Percentiles rank a stretch among this genome's conserved stretches.
These are phyloP conservation scores for Maudiozyma turicensis DNA, from an alignment of 805 yeast genomes.

Conservation along the genomic window DNA sequence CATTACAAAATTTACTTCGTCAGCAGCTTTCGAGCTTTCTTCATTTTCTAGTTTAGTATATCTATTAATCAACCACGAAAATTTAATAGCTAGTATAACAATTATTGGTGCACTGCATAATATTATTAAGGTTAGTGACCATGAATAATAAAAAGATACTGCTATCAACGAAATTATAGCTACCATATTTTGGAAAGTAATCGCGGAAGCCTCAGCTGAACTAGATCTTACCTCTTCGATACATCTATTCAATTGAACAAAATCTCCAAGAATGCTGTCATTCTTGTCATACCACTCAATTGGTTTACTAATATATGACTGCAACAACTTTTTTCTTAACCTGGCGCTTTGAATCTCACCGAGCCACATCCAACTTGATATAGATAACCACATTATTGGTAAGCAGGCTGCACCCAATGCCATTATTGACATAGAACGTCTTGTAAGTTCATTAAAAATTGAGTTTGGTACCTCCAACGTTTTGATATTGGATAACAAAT, in stretches of 20 bases:
- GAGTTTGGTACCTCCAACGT: slow-evolving; percentile 33
- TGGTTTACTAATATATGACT: slow-evolving; percentile 35
- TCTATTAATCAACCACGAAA: slow-evolving; percentile 43
- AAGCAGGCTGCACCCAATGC: slow-evolving; percentile 39
- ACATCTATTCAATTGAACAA: slow-evolving; percentile 59
- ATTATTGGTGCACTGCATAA: slow-evolving; percentile 68
- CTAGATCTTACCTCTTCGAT: slow-evolving; percentile 65
- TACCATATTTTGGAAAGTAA: slow-evolving; percentile 43
- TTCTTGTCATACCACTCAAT: slow-evolving; percentile 56
- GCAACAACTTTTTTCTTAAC: slow-evolving; percentile 40
- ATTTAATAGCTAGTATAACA: slow-evolving; percentile 35
- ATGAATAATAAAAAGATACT: slow-evolving; percentile 66
- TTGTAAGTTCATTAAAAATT: slow-evolving; percentile 33
- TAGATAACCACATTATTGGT: slow-evolving; percentile 42
- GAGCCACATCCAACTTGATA: slow-evolving; percentile 51
- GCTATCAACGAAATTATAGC: slow-evolving; percentile 46
- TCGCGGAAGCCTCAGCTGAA: slow-evolving; percentile 54
- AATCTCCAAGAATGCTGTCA: slow-evolving; percentile 48
- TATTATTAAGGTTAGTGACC: slow-evolving; percentile 78
- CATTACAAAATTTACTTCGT: slow-evolving; percentile 62
- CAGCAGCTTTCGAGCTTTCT: slow-evolving; percentile 45
- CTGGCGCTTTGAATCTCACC: slow-evolving; percentile 64
- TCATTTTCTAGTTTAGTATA: slow-evolving; percentile 49
- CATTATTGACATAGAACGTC: slow-evolving; percentile 34
- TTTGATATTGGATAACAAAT: slow-evolving; percentile 26